Conservation (phyloP, 345 rosid genomes). For the Linum tenue region DNA sequence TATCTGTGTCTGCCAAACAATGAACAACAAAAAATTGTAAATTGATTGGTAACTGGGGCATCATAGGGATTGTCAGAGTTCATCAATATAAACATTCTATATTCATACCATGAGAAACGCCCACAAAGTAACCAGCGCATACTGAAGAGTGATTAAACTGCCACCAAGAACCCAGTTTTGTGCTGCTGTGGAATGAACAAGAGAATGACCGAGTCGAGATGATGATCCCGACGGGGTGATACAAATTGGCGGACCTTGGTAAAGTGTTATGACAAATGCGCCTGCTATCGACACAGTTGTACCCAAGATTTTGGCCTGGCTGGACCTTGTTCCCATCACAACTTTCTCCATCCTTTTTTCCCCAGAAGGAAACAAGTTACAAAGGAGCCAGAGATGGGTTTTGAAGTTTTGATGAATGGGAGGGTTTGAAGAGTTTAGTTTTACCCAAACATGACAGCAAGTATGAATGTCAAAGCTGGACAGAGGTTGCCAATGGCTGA, state of each 20-base stretch:
- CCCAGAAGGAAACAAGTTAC: not conserved
- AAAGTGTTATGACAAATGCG: slow-evolving; percentile 2
- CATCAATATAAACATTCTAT: too few species aligned
- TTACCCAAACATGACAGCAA: slow-evolving; percentile 21
- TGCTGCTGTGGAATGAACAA: not conserved
- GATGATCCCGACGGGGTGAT: not conserved
- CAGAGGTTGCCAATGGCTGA: slow-evolving; percentile 40
- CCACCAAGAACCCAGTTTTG: slow-evolving; percentile 3
- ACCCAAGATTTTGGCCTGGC: slow-evolving; percentile 1
- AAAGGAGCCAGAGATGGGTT: too few species aligned
- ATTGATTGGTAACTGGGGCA: too few species aligned
- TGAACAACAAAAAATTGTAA: too few species aligned
- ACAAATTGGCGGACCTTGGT: not conserved
- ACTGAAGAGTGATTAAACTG: not conserved
- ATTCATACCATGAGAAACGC: not conserved
- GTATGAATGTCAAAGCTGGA: slow-evolving; percentile 33
- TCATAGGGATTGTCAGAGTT: too few species aligned
- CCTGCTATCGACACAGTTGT: not conserved
- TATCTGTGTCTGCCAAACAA: not conserved
- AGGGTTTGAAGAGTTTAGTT: not conserved
- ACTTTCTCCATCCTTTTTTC: slow-evolving; percentile 1
- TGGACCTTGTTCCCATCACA: not conserved
- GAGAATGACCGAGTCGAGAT: not conserved
- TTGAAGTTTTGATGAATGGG: too few species aligned
- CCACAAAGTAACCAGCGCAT: not conserved